A percentile compares a stretch with the other conserved stretches of the same genome.
Evolutionary conservation across 768 basidiomycete species (phyloP).

Genomic region (Auricularia sp.): DNA sequence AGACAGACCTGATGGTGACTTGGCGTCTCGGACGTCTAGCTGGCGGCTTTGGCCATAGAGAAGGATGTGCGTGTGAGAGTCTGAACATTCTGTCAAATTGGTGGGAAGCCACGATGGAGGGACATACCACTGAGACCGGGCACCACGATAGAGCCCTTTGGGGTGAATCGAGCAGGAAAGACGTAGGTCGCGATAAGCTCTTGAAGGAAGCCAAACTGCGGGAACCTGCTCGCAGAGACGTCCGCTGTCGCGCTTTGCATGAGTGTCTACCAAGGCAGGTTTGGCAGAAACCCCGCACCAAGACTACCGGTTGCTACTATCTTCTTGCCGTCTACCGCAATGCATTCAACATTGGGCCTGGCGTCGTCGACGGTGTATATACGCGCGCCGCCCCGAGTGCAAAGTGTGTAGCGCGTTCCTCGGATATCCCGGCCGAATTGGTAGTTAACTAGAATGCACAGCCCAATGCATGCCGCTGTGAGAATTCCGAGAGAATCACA

Average conservation of each 20-base stretch:
- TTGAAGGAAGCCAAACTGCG: too few relatives aligned
- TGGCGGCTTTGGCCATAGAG: constrained; percentile 62
- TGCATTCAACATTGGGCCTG: neutral
- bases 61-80: constrained; percentile 75
- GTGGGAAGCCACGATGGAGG: neutral
- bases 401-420: neutral
- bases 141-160: neutral
- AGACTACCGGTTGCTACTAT: neutral
- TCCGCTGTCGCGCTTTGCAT: too few relatives aligned
- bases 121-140: neutral
- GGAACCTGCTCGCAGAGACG: too few relatives aligned
- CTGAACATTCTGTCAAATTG: constrained; percentile 22
- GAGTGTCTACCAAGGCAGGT: too few relatives aligned
- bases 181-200: neutral
- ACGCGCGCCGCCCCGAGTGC: neutral
- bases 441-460: too few relatives aligned
- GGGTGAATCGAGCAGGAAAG: neutral
- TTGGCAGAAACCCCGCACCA: neutral
- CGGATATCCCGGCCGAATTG: too few relatives aligned
- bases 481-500: too few relatives aligned
- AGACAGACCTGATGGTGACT: constrained; percentile 47
- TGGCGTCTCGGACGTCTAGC: constrained; percentile 47
- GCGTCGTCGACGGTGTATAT: neutral
- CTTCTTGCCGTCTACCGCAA: neutral
- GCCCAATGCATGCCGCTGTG: too few relatives aligned